A percentile compares a stretch with the other conserved stretches of the same genome.
Evolutionary conservation across 257 asterid genomes (phyloP).

Genomic region (Craterostigma plantagineum): DNA sequence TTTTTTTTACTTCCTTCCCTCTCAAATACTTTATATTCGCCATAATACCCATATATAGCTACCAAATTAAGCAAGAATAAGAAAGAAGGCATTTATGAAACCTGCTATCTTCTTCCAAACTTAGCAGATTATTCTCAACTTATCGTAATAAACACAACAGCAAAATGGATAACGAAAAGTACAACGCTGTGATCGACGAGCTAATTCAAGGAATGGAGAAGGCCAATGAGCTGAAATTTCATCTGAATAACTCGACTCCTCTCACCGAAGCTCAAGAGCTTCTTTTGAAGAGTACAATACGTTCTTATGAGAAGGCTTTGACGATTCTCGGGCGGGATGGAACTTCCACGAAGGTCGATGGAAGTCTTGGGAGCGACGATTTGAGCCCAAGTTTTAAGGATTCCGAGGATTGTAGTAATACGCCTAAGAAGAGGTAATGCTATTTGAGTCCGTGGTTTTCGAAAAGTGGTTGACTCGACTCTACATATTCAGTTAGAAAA

Average conservation of each 20-base stretch:
- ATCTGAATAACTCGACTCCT: conserved; percentile 15
- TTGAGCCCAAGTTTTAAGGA: too few relatives aligned
- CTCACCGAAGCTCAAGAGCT: conserved; percentile 18
- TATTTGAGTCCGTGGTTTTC: too few relatives aligned
- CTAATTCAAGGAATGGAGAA: conserved; percentile 47
- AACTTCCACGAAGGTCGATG: not conserved
- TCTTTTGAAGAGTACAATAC: conserved; percentile 33
- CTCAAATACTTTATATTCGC: too few relatives aligned
- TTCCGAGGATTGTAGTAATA: too few relatives aligned
- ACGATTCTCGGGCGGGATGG: conserved; percentile 36
- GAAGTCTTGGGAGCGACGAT: too few relatives aligned
- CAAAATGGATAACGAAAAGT: conserved; percentile 35
- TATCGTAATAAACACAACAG: too few relatives aligned
- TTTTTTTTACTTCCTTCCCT: conserved; percentile 7
- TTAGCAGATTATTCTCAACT: too few relatives aligned
- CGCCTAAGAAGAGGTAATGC: too few relatives aligned
- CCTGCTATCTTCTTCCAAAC: not conserved
- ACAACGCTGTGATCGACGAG: conserved; percentile 29
- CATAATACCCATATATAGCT: not conserved
- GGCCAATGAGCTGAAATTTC: conserved; percentile 37
- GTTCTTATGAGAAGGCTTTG: conserved; percentile 47
- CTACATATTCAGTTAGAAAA: too few relatives aligned
- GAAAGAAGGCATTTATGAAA: not conserved
- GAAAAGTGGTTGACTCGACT: too few relatives aligned
- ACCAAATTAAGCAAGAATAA: not conserved